Evolutionary conservation across 768 basidiomycete species (phyloP).

Genomic region (Phanerodontia chrysosporium): DNA sequence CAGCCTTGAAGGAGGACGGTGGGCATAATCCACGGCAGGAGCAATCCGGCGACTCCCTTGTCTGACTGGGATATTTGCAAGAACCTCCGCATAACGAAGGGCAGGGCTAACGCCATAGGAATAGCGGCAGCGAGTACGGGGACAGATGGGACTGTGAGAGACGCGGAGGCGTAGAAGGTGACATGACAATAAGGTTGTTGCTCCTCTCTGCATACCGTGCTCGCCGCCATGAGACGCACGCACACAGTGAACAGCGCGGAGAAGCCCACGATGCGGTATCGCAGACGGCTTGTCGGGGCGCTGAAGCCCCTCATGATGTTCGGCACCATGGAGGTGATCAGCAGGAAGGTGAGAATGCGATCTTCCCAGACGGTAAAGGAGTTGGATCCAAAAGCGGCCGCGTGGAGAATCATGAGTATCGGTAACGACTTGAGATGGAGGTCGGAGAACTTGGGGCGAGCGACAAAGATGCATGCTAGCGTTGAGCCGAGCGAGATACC

Average conservation of each 20-base stretch:
- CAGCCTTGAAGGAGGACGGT: constrained; percentile 57
- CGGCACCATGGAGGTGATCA: constrained; percentile 59
- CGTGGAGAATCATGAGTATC: constrained; percentile 62
- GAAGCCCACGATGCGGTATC: constrained; percentile 72
- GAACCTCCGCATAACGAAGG: constrained; percentile 51
- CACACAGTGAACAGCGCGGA: constrained; percentile 60
- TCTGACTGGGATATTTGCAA: constrained; percentile 70
- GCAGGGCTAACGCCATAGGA: constrained; percentile 51
- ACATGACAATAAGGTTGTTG: constrained; percentile 87
- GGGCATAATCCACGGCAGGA: constrained; percentile 56
- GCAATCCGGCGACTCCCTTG: constrained; percentile 62
- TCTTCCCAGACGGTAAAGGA: constrained; percentile 99
- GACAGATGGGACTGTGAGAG: constrained; percentile 60
- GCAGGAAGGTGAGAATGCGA: constrained; percentile 69
- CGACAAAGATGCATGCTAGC: constrained; percentile 39
- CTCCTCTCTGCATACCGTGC: constrained; percentile 92
- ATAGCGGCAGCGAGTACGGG: constrained; percentile 55
- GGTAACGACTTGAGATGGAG: constrained; percentile 24
- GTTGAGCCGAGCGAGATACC: constrained; percentile 43
- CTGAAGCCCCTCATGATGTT: constrained; percentile 57
- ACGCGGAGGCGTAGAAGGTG: constrained; percentile 81
- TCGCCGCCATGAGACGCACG: constrained; percentile 71
- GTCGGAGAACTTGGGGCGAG: constrained; percentile 30
- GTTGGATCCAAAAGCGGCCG: constrained; percentile 82
- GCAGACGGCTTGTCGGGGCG: constrained; percentile 66